Evolutionary conservation across 371 early-diverging fungal species (phyloP).

Genomic region (Mortierella polycephala): DNA sequence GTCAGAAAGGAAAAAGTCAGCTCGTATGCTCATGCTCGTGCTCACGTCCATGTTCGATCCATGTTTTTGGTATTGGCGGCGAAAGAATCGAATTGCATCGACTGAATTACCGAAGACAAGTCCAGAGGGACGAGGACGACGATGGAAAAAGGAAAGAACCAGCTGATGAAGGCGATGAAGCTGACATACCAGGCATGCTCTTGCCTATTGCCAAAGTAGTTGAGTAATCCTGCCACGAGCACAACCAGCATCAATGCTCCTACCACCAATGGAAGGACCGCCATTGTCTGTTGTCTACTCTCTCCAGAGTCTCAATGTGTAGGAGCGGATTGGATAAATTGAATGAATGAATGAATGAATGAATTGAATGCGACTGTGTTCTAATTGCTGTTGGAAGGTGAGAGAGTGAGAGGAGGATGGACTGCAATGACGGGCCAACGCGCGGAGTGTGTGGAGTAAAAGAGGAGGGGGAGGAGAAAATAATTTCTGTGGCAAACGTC

Average conservation of each 20-base stretch:
- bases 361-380: background rate
- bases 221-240: conserved; percentile 69
- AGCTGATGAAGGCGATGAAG: conserved; percentile 71
- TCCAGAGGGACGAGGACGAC: conserved; percentile 91
- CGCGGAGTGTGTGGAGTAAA: background rate
- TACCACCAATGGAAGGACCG: conserved; percentile 61
- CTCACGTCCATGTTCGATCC: background rate
- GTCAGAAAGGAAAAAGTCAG: background rate
- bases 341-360: background rate
- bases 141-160: conserved; percentile 92
- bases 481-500: background rate
- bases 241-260: conserved; percentile 61
- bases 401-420: background rate
- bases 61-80: background rate
- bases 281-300: conserved; percentile 13
- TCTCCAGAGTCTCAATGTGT: background rate
- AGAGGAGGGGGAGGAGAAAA: background rate
- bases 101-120: conserved; percentile 81
- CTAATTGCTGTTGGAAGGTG: background rate
- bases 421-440: background rate
- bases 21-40: background rate
- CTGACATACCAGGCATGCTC: conserved; percentile 79
- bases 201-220: conserved; percentile 78
- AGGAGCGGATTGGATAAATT: background rate
- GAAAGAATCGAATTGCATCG: too few species aligned